A percentile compares a stretch with the other conserved stretches of the same genome.
These are phyloP conservation scores for Epichloe hybrida DNA, from an alignment of 2,329 filamentous ascomycete genomes.

Conservation along the genomic window DNA sequence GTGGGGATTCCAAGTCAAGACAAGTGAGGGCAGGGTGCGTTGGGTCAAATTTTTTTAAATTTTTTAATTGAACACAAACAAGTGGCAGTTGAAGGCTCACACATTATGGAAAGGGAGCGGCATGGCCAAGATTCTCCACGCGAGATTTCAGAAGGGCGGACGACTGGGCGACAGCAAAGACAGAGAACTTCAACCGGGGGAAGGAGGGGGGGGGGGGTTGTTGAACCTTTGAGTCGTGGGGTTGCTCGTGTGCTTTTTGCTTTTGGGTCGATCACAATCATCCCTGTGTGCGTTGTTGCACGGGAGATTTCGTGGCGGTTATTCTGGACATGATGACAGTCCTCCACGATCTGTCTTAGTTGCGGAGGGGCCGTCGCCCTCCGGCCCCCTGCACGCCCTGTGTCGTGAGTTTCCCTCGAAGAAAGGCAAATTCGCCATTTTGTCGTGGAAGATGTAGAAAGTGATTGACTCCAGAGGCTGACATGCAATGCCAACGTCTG, in stretches of 20 bases:
- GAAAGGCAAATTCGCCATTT: no score
- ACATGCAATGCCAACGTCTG: no score
- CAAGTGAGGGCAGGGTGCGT: not conserved
- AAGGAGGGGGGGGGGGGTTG: not conserved
- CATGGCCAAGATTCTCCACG: not conserved
- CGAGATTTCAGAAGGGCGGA: not conserved
- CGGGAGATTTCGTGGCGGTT: no score
- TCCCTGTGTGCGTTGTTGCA: not conserved
- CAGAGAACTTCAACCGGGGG: not conserved
- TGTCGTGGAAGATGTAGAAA: no score
- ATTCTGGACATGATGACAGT: no score
- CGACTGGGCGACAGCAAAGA: not conserved
- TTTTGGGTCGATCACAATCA: not conserved
- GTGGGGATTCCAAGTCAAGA: no score
- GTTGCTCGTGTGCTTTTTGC: not conserved
- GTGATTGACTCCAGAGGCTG: no score
- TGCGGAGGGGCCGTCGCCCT: no score
- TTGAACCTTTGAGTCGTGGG: not conserved
- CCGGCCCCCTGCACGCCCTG: no score
- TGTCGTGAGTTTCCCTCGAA: no score
- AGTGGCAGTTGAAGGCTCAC: not conserved
- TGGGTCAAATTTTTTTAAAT: not conserved
- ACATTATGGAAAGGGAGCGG: no score
- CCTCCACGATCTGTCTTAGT: no score
- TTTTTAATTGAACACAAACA: not conserved